Evolutionary conservation across 768 basidiomycete species (phyloP), one percentile per base, ranked within the genome.

Genomic region (Leccinum sublutescens): DNA sequence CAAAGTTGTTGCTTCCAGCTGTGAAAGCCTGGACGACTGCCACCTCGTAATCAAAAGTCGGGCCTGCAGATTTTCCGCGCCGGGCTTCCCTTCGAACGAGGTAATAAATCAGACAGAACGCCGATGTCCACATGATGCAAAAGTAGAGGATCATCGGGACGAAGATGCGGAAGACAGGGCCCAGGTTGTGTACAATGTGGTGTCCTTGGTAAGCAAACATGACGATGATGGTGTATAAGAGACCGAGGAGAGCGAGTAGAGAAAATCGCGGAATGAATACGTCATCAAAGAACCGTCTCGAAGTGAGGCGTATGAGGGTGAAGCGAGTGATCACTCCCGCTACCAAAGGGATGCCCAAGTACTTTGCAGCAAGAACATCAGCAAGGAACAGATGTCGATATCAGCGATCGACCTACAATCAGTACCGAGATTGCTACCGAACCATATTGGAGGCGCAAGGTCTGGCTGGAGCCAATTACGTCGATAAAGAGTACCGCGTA

Each of bases 111-210:
- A 82, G 63, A 34, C 70, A 72, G 62, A 91, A 91, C 0, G 85
- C 81, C 0, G 77, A 73, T 3, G 78, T 76, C 88, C 89, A 93
- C 84, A 93, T 88, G 72, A 92, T 71, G 48, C 81, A 59, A 70
- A 93, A 93, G 74, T 94, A 94, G 34, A 89, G 75, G 21, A 90
- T 75, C 77, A 91, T 80, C 2, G 93, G 92, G 5, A 93, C 90
- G 65, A 89, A 85, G 1, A 90, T 84, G 17, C 91, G 83, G 73
- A 93, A 93, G 3, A 91, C 89, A 5, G 82, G 81, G 0, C 89
- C 85, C 36, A 94, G 76, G 67, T 92, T 86, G 59, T 85, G 78
- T 11, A 92, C 72, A 62, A 93, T 91, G 57, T 83, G 83, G 53
- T 86, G 83, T 76, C 83, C 71, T 72, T 86, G 84, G 66, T 84